Conservation (phyloP, 768 basidiomycete genomes). For the Podaxis sp. region DNA sequence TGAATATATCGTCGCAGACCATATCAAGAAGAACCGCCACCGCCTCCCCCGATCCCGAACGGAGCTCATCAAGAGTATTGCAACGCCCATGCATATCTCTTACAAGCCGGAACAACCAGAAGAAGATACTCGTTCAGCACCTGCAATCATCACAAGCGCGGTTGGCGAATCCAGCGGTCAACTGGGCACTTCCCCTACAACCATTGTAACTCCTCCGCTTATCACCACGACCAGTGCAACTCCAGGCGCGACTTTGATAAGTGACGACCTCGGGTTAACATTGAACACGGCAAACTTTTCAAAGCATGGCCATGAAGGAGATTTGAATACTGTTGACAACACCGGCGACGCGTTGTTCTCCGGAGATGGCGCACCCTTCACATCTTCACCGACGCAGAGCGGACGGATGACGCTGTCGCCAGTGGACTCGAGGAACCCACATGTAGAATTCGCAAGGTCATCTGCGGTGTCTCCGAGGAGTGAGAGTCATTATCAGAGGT, state of each 20-base stretch:
- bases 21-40: slow-evolving; percentile 15
- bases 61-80: slow-evolving; percentile 32
- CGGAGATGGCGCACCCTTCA: neutral
- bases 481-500: neutral
- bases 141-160: neutral
- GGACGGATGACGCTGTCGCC: neutral
- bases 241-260: slow-evolving; percentile 20
- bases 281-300: neutral
- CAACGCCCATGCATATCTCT: slow-evolving; percentile 24
- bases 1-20: slow-evolving; percentile 36
- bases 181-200: neutral
- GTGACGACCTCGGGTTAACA: neutral
- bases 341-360: neutral
- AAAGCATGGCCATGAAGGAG: neutral
- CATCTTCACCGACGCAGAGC: neutral
- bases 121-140: neutral
- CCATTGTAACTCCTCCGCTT: neutral
- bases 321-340: neutral
- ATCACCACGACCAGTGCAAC: slow-evolving; percentile 22
- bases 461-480: neutral
- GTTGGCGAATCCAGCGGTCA: neutral
- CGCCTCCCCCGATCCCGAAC: slow-evolving; percentile 24
- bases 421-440: neutral
- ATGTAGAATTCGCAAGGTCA: slow-evolving; percentile 3
- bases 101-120: neutral